Base-by-base conservation (phyloP, 176 grass and related monocot species). In the Ensete ventricosum region DNA sequence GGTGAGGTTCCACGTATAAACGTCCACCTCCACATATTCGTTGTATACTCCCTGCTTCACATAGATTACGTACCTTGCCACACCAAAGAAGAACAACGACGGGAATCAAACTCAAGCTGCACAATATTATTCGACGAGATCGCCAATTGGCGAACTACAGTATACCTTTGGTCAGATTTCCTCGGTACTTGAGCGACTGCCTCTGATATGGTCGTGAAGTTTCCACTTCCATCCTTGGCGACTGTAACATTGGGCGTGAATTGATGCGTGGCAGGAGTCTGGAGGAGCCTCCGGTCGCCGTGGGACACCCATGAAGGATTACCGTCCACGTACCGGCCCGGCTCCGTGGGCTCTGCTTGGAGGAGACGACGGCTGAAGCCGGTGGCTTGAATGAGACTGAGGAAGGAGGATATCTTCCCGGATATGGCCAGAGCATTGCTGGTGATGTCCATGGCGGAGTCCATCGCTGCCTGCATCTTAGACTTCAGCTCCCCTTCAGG, bases 71-170 rank as follows among this genome's bases (percentile, higher is more conserved):
- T 16, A 69, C 66, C 57, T 62, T 62, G 19, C 50, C 50, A 17
- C 52, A 26, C 8, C 34, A 43, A 5, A 43, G 34, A 43, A 43
- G 34, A 43, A 43, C 0, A 43, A 6, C 5, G 34, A 43, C 34
- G 34, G 3, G 5, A 14, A 8, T 12, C 75, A 75, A 77, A 23
- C 87, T 84, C 22, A 85, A 76, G 17, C 80, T 69, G 62, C 62
- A 64, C 34, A 43, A 43, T 43, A 43, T 43, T 43, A 43, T 43
- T 43, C 34, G 34, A 43, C 4, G 34, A 43, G 4, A 43, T 6
- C 34, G 34, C 5, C 34, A 43, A 4, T 4, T 19, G 57, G 48
- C 16, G 2, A 43, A 43, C n/a, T n/a, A n/a, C 4, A 29, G 29
- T 29, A 29, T 49, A 69, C 66, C 66, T 69, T 69, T 27, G 25